Base-by-base conservation (phyloP, 75 land plant genomes). In the Picea sitchensis region DNA sequence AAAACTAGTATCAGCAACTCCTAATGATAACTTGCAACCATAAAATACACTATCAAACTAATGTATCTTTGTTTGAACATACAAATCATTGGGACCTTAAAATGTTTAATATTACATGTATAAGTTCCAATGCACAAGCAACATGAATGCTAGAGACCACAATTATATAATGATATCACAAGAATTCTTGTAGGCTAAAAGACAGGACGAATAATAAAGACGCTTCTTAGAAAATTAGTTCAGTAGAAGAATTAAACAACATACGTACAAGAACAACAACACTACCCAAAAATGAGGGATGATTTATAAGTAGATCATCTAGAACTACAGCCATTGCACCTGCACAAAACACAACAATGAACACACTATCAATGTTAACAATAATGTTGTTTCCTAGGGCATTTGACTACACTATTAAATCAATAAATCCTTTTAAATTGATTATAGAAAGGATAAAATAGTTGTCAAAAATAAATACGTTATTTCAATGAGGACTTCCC, bases 191-290 rank as follows among this genome's bases (percentile, higher is more conserved):
- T 67, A 41, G 36, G 14, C 17, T 67, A 4, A 17, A 34, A 71
- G 73, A 47, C 41, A 14, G n/a, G 17, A 71, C n/a, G 9, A 21
- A 38, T 9, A 3, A 6, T 41, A 6, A 71, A 71, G 44, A 44
- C 13, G 9, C 41, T 44, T 41, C 73, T 38, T 44, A 71, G 23
- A 71, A 41, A 69, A 69, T 20, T 41, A n/a, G n/a, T n/a, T 69
- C 36, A 41, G 51, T 38, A 5, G 54, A 36, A 71, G 51, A 20
- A 41, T 41, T 34, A 41, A 71, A 71, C 0, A 44, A 18, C 44
- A 18, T 41, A 71, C 73, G 17, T 71, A 71, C 73, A 71, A 71
- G 73, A 71, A 71, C 51, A 71, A 71, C 36, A 36, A 71, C 44
- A 71, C 73, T 44, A 71, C 54, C 73, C 73, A 71, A 71, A 71